Conservation (phyloP, 139 green algal genomes). For the Auxenochlorella protothecoides region DNA sequence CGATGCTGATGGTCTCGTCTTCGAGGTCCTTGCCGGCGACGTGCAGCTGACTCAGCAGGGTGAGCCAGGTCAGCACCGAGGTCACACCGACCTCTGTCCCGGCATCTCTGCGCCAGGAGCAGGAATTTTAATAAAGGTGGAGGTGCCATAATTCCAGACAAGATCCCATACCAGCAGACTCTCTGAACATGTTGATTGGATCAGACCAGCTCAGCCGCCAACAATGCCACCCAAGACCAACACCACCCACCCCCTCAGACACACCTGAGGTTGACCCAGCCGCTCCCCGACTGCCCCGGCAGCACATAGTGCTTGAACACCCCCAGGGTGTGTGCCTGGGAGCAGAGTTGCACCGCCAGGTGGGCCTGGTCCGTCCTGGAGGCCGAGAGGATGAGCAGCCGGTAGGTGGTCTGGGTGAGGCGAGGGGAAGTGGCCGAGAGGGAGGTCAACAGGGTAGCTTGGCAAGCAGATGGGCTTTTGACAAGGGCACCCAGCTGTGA, state of each 20-base stretch:
- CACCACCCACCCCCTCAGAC: background rate
- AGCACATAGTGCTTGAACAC: slow-evolving; percentile 13
- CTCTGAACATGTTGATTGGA: too few species aligned
- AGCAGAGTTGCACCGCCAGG: slow-evolving; percentile 8
- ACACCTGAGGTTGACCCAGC: slow-evolving; percentile 10
- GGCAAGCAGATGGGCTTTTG: too few species aligned
- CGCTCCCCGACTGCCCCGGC: slow-evolving; percentile 1
- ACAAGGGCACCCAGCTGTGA: too few species aligned
- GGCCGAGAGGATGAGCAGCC: slow-evolving; percentile 1
- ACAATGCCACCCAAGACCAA: background rate
- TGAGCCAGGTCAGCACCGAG: slow-evolving; percentile 17
- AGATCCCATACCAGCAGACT: background rate
- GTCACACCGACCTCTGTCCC: slow-evolving; percentile 3
- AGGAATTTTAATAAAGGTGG: background rate
- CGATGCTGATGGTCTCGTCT: slow-evolving; percentile 7
- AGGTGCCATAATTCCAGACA: too few species aligned
- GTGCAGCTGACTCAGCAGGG: slow-evolving; percentile 2
- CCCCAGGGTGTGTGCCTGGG: slow-evolving; percentile 7
- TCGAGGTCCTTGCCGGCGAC: slow-evolving; percentile 1
- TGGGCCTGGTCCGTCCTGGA: background rate
- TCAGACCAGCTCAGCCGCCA: background rate
- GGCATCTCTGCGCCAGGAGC: background rate
- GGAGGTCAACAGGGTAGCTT: too few species aligned
- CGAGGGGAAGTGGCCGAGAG: background rate
- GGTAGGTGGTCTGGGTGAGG: slow-evolving; percentile 7